phyloP scores from a whole-genome alignment of 441 rosid species.

The Kokia cookei region DNA sequence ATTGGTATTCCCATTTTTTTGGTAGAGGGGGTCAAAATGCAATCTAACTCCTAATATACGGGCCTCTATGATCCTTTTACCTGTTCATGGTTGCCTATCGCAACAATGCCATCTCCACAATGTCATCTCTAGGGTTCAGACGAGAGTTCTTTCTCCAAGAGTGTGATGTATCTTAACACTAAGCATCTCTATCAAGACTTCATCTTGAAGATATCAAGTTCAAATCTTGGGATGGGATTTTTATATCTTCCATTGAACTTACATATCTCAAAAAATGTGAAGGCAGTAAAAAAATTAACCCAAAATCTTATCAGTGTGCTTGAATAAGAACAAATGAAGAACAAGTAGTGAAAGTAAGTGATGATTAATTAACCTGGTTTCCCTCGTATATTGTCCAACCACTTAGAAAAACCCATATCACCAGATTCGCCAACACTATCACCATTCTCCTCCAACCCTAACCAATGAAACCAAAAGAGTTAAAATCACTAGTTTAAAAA shows the following conservation, averaged over 20 bases:
- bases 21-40: too few species aligned
- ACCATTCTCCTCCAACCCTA: slow-evolving; percentile 46
- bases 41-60: too few species aligned
- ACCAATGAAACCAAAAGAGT: background rate
- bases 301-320: background rate
- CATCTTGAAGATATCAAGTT: background rate
- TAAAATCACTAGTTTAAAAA: background rate
- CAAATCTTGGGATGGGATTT: background rate
- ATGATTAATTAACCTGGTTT: slow-evolving; percentile 44
- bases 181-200: background rate
- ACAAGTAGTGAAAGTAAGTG: background rate
- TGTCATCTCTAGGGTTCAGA: too few species aligned
- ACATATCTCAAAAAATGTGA: background rate
- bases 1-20: too few species aligned
- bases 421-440: slow-evolving; percentile 39
- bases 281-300: background rate
- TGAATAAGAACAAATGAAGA: background rate
- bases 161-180: too few species aligned
- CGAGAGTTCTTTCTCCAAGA: too few species aligned
- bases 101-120: too few species aligned
- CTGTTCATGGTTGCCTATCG: too few species aligned
- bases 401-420: slow-evolving; percentile 82
- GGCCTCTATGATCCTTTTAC: too few species aligned
- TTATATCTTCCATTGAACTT: background rate
- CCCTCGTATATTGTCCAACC: slow-evolving; percentile 50